phyloP scores from a whole-genome alignment of 345 rosid species.

The Citrus australasica region DNA sequence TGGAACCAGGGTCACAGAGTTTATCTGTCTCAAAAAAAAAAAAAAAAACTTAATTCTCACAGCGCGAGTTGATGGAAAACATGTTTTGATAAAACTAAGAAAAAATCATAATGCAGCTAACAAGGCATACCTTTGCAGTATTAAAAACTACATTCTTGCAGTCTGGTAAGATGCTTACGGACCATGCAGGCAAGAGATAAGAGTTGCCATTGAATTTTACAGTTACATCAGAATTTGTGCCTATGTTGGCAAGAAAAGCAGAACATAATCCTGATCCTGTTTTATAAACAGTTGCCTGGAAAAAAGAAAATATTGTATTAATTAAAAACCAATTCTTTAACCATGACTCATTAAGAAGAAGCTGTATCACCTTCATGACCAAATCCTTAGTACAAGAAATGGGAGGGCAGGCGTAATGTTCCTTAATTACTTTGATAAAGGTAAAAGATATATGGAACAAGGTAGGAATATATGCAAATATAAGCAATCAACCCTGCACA shows the following conservation, averaged over 20 bases:
- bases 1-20: slow-evolving; percentile 56
- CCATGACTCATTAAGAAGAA: not conserved
- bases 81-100: not conserved
- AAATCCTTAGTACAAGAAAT: not conserved
- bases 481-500: not conserved
- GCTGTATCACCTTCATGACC: not conserved
- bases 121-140: slow-evolving; percentile 77
- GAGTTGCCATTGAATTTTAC: slow-evolving; percentile 67
- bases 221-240: slow-evolving; percentile 52
- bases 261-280: slow-evolving; percentile 65
- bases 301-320: not conserved
- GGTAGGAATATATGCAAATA: not conserved
- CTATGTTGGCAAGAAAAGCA: slow-evolving; percentile 84
- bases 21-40: slow-evolving; percentile 47
- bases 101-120: not conserved
- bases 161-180: slow-evolving; percentile 96
- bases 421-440: not conserved
- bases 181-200: slow-evolving; percentile 86
- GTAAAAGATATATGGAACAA: not conserved
- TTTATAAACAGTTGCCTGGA: slow-evolving; percentile 76
- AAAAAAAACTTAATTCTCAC: slow-evolving; percentile 4
- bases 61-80: not conserved
- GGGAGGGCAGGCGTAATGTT: not conserved
- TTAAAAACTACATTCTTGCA: slow-evolving; percentile 86
- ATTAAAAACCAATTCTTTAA: not conserved